These are phyloP conservation scores for Chrysanthemum seticuspe DNA, from an alignment of 129 eudicot species.

Conservation along the genomic window DNA sequence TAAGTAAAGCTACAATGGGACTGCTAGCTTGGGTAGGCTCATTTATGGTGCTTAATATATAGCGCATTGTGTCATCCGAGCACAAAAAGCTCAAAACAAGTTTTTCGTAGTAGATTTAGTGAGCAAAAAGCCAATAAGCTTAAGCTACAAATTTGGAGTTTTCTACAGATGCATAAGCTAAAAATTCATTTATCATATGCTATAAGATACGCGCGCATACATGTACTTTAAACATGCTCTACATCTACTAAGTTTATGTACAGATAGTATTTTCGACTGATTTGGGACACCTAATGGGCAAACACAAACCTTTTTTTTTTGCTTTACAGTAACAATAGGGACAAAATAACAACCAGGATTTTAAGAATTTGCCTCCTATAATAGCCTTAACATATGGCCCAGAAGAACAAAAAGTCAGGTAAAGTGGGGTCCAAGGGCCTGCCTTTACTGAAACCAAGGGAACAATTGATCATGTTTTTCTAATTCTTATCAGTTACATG, in stretches of 20 bases:
- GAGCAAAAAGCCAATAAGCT: too few species aligned
- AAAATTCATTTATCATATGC: too few species aligned
- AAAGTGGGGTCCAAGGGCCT: constrained; percentile 28
- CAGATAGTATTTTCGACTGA: too few species aligned
- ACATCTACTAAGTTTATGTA: too few species aligned
- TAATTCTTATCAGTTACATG: constrained; percentile 26
- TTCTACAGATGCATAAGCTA: too few species aligned
- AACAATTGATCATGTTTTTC: constrained; percentile 18
- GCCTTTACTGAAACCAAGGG: constrained; percentile 67
- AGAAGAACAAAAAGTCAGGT: constrained; percentile 26
- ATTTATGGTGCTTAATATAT: constrained; percentile 19
- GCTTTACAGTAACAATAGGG: constrained; percentile 14
- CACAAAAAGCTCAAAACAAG: too few species aligned
- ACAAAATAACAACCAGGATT: constrained; percentile 50
- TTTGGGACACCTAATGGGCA: not conserved
- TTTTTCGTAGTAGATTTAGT: too few species aligned
- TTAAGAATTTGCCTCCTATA: constrained; percentile 29
- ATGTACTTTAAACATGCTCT: too few species aligned
- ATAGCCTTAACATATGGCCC: constrained; percentile 14
- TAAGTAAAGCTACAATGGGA: constrained; percentile 29
- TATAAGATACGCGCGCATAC: too few species aligned
- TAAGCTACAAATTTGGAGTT: too few species aligned
- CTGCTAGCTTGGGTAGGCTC: not conserved
- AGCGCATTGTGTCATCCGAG: not conserved
- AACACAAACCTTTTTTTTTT: not conserved